Base-by-base conservation (phyloP, 2,329 filamentous ascomycete genomes). In the Bipolaris oryzae region DNA sequence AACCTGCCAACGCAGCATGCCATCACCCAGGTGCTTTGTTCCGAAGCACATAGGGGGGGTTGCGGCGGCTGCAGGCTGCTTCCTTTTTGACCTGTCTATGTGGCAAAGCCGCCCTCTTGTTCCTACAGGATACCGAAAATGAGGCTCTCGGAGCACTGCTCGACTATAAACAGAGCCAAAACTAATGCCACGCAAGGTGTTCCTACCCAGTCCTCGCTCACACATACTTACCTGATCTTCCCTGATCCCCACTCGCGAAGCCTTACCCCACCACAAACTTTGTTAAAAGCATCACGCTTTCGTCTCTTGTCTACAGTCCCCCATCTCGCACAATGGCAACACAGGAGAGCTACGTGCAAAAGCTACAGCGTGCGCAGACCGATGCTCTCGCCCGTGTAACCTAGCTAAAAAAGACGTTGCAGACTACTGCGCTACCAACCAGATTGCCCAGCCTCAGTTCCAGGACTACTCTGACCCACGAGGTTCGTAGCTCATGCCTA, bases 381-480 rank as follows among this genome's bases (percentile, higher is more conserved):
- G 16, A 31, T 44, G 28, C 48, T 35, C 42, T 28, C 33, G 37
- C 35, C 35, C 33, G 18, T 46, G 25, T 13, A 38, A 23, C 42
- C 37, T 23, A 57, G 63, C 68, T 63, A 60, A 61, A 31, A 13
- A 31, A 13, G 10, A 49, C 23, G 20, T 55, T 33, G 31, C 43
- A 75, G 73, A 69, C 53, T 74, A 70, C 47, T 75, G 73, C 61
- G 65, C 66, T 37, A 63, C 64, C 21, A 70, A 75, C 42, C 66
- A 69, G 55, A 71, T 75, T 50, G 73, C 72, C 37, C 71, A 73
- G 54, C 72, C 72, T 41, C 73, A 73, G 44, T 75, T 71, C 60
- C 73, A 74, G 57, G 73, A 75, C 56, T 75, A 74, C 60, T 74
- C 71, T 31, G 73, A 75, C 51, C 73, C 73, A 50, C 64, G 73